These are phyloP conservation scores for Earliella scabrosa DNA, from an alignment of 1,284 basidiomycete species.

Conservation along the genomic window DNA sequence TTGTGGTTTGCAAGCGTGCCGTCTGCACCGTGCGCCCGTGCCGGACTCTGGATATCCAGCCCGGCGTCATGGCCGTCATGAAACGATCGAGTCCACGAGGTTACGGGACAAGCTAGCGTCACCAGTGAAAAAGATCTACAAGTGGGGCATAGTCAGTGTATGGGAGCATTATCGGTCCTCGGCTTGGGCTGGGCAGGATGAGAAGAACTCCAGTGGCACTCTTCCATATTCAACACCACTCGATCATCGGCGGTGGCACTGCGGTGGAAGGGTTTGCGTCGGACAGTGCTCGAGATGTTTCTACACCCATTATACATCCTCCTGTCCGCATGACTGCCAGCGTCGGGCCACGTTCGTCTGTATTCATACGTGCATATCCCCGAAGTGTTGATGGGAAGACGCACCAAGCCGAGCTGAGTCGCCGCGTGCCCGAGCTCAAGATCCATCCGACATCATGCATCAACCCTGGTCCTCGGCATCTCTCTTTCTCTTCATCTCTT, in stretches of 20 bases:
- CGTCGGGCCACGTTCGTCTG: slow-evolving; percentile 4
- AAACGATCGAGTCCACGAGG: slow-evolving; percentile 6
- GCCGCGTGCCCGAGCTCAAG: not conserved
- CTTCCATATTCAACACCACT: too few species aligned
- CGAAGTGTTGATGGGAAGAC: slow-evolving; percentile 8
- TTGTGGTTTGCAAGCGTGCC: not conserved
- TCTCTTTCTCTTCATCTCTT: slow-evolving; percentile 91
- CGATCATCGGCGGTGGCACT: not conserved
- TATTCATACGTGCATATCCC: not conserved
- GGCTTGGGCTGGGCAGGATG: slow-evolving; percentile 1
- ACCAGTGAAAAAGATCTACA: slow-evolving; percentile 4
- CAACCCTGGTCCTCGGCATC: slow-evolving; percentile 74
- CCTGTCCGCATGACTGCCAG: not conserved
- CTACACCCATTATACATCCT: not conserved
- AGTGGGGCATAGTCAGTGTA: slow-evolving; percentile 1
- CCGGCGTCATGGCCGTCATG: too few species aligned
- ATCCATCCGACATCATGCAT: slow-evolving; percentile 16
- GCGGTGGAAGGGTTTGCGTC: not conserved
- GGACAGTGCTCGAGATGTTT: not conserved
- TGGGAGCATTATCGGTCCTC: slow-evolving; percentile 11
- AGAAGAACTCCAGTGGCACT: not conserved
- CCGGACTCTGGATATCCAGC: too few species aligned
- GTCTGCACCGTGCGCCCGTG: too few species aligned
- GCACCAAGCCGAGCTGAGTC: slow-evolving; percentile 4
- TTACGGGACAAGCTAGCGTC: slow-evolving; percentile 15